Evolutionary conservation across 805 yeast genomes (phyloP).

Genomic region (Candida coquimbonensis): DNA sequence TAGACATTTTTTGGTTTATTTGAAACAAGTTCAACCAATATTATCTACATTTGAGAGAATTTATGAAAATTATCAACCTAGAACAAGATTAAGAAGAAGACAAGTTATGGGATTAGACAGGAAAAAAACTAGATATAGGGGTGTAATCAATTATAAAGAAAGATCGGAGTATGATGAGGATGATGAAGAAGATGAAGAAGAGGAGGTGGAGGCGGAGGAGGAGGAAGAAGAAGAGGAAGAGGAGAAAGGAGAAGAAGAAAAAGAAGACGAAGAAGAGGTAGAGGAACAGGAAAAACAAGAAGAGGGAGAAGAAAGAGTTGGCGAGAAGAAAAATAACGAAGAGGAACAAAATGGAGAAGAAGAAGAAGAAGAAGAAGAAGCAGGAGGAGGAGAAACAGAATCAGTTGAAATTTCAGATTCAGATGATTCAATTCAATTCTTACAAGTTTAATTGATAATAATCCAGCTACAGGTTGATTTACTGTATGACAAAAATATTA

Average conservation of each 20-base stretch:
- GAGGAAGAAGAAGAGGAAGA: constrained; percentile 8
- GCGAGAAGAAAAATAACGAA: constrained; percentile 1
- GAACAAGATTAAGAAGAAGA: constrained; percentile 15
- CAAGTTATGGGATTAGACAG: constrained; percentile 13
- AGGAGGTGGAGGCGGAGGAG: constrained; percentile 1
- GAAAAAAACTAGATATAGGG: constrained; percentile 11
- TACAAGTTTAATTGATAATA: background rate
- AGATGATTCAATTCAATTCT: background rate
- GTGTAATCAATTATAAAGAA: constrained; percentile 10
- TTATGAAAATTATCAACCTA: constrained; percentile 9
- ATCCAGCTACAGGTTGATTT: no score
- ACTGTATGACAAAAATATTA: no score
- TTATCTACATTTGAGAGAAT: constrained; percentile 15
- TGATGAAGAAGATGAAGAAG: constrained; percentile 12
- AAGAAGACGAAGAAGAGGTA: constrained; percentile 8
- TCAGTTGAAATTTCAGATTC: no score
- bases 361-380: background rate
- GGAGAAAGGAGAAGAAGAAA: background rate
- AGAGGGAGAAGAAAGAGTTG: constrained; percentile 12
- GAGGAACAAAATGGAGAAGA: background rate
- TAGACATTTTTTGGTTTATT: constrained; percentile 8
- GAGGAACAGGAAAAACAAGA: constrained; percentile 5
- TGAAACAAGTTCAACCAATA: constrained; percentile 9
- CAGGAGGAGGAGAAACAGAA: no score
- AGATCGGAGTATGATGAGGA: constrained; percentile 6